These are phyloP conservation scores for Haplosporangium sp. DNA, from an alignment of 371 early-diverging fungal species.

Conservation along the genomic window DNA sequence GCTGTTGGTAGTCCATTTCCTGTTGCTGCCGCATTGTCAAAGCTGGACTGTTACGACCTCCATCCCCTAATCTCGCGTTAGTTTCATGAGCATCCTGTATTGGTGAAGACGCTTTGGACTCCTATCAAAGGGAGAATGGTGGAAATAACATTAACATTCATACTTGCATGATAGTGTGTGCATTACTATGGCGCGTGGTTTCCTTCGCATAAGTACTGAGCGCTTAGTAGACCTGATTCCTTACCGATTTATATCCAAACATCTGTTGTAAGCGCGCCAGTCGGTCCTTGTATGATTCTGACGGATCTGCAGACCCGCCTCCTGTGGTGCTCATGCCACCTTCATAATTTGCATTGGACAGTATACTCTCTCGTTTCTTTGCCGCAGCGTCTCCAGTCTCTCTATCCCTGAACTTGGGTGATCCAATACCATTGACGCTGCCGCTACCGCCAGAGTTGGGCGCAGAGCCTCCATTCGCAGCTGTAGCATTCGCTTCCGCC, in stretches of 20 bases:
- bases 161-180: too few species aligned
- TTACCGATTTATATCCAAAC: conserved; percentile 64
- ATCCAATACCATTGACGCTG: conserved; percentile 4
- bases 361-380: conserved; percentile 38
- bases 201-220: neutral
- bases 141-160: neutral
- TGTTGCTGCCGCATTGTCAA: conserved; percentile 34
- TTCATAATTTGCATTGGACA: conserved; percentile 27
- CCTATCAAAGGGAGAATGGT: conserved; percentile 10
- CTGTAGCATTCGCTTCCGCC: conserved; percentile 64
- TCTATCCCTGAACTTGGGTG: conserved; percentile 18
- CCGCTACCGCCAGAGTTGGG: neutral
- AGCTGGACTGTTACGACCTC: conserved; percentile 43
- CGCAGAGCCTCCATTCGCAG: conserved; percentile 19
- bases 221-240: neutral
- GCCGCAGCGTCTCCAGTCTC: conserved; percentile 25
- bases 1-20: conserved; percentile 47
- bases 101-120: conserved; percentile 38
- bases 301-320: conserved; percentile 17
- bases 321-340: neutral
- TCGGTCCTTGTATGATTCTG: conserved; percentile 58
- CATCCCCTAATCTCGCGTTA: conserved; percentile 16
- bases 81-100: conserved; percentile 28
- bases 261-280: conserved; percentile 69
- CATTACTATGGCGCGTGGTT: too few species aligned